These are phyloP conservation scores for Leccinum rimulosum DNA, from an alignment of 768 basidiomycete species.

Conservation along the genomic window DNA sequence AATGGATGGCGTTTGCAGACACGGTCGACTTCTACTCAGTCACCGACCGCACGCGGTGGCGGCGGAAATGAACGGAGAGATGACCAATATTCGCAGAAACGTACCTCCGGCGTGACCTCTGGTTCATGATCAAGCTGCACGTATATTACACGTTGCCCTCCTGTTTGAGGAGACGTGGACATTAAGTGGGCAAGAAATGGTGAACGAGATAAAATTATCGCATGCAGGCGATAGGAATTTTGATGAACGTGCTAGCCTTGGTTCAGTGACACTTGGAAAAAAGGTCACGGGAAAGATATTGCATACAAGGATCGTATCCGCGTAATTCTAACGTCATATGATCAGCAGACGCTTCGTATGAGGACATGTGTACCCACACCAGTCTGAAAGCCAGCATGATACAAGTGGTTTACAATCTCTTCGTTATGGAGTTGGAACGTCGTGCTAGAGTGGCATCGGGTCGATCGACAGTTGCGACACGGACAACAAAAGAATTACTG, in stretches of 20 bases:
- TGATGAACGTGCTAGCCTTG: slow-evolving; percentile 64
- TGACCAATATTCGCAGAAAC: slow-evolving; percentile 29
- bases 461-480: slow-evolving; percentile 3
- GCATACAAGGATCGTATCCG: slow-evolving; percentile 76
- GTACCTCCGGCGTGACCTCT: slow-evolving; percentile 81
- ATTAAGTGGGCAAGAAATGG: slow-evolving; percentile 87
- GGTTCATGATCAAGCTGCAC: slow-evolving; percentile 76
- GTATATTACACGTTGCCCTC: slow-evolving; percentile 66
- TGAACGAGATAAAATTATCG: slow-evolving; percentile 83
- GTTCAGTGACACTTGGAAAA: slow-evolving; percentile 13
- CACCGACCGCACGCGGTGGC: slow-evolving; percentile 27
- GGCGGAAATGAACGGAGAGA: slow-evolving; percentile 30
- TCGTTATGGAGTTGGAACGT: slow-evolving; percentile 68
- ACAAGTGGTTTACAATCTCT: slow-evolving; percentile 75
- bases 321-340: slow-evolving; percentile 59
- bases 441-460: slow-evolving; percentile 27
- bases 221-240: slow-evolving; percentile 74
- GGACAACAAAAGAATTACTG: slow-evolving; percentile 33
- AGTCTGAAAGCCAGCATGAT: slow-evolving; percentile 76
- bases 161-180: slow-evolving; percentile 70
- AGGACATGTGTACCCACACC: slow-evolving; percentile 54
- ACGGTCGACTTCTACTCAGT: slow-evolving; percentile 17
- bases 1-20: slow-evolving; percentile 17
- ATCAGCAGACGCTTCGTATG: slow-evolving; percentile 5
- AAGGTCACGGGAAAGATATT: slow-evolving; percentile 4